Evolutionary conservation across 257 asterid species (phyloP).

Genomic region (Verbascum thapsus): DNA sequence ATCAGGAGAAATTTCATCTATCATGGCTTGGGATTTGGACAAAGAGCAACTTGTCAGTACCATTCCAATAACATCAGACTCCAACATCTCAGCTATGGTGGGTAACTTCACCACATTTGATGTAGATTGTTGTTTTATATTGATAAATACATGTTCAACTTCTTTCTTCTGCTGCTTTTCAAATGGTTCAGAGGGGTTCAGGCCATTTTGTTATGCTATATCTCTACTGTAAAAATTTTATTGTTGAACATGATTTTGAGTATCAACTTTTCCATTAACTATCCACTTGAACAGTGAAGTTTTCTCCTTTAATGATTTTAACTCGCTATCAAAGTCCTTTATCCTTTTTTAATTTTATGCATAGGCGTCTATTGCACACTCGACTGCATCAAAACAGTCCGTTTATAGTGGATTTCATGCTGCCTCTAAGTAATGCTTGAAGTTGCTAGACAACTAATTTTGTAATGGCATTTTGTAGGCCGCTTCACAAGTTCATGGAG

Average conservation of each 20-base stretch:
- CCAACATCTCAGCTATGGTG: conserved; percentile 92
- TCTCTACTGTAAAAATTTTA: neutral
- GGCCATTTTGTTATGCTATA: neutral
- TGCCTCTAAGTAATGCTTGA: neutral
- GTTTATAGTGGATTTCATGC: neutral
- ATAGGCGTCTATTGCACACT: neutral
- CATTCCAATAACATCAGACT: conserved; percentile 75
- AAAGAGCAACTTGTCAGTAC: conserved; percentile 84
- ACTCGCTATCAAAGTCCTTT: neutral
- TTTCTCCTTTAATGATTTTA: neutral
- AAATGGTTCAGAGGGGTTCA: neutral
- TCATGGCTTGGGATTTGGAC: conserved; percentile 98
- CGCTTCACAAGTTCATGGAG: conserved; percentile 70
- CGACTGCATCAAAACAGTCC: neutral
- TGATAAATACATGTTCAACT: neutral
- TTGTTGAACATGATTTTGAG: neutral
- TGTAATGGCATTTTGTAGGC: conserved; percentile 39
- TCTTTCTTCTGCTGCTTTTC: conserved; percentile 3
- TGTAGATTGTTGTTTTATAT: conserved; percentile 1
- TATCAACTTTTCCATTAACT: neutral
- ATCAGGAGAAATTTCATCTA: conserved; percentile 84
- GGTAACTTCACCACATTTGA: conserved; percentile 26
- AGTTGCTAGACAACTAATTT: neutral
- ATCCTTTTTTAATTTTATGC: neutral
- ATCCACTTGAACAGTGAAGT: neutral